A percentile compares a stretch with the other conserved stretches of the same genome.
Evolutionary conservation across 352 stramenopile species (phyloP).

Genomic region (Globisporangium apiculatum): DNA sequence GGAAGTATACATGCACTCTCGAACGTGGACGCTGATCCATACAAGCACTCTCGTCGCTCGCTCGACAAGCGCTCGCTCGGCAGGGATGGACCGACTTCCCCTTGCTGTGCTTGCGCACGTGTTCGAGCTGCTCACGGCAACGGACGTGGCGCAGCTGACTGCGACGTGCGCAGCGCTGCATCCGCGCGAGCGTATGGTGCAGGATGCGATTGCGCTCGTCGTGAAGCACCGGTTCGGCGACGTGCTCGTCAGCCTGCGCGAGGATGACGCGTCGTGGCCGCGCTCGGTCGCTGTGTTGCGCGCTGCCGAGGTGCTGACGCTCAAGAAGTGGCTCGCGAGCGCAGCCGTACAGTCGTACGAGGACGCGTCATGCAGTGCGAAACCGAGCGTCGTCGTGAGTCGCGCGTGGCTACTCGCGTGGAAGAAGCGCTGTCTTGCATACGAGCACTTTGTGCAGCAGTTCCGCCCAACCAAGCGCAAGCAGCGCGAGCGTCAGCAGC

Average conservation of each 20-base stretch:
- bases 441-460: slow-evolving; percentile 72
- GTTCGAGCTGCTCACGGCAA: slow-evolving; percentile 52
- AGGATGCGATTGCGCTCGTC: slow-evolving; percentile 49
- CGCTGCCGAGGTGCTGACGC: slow-evolving; percentile 48
- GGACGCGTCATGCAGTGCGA: slow-evolving; percentile 22
- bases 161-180: slow-evolving; percentile 36
- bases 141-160: slow-evolving; percentile 43
- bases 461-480: slow-evolving; percentile 68
- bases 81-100: slow-evolving; percentile 53
- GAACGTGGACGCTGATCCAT: too few relatives aligned
- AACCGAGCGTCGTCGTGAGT: slow-evolving; percentile 49
- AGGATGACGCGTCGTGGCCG: slow-evolving; percentile 49
- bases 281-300: slow-evolving; percentile 48
- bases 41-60: background rate
- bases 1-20: too few relatives aligned
- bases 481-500: slow-evolving; percentile 26
- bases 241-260: slow-evolving; percentile 42
- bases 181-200: slow-evolving; percentile 24
- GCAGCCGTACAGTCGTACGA: slow-evolving; percentile 32
- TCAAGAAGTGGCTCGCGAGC: slow-evolving; percentile 47
- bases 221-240: slow-evolving; percentile 48
- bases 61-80: background rate
- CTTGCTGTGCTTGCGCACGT: slow-evolving; percentile 45
- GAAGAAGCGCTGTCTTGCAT: slow-evolving; percentile 59
- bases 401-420: slow-evolving; percentile 69